Base-by-base conservation (phyloP, 768 basidiomycete genomes). In the Rhizopogon vulgaris region DNA sequence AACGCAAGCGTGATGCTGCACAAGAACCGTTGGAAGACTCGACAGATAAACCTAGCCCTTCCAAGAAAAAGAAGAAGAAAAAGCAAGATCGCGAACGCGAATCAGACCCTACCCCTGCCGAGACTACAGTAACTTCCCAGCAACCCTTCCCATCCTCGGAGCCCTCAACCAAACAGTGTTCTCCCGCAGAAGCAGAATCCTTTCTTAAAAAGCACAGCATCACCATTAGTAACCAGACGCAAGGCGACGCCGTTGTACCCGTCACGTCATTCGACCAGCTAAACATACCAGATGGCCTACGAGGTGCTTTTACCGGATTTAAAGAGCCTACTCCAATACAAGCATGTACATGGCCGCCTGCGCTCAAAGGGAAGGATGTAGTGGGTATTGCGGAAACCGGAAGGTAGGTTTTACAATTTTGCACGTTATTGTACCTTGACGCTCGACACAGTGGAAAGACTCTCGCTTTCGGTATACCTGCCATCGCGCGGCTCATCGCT, bases 371-470 rank as follows among this genome's bases (percentile, higher is more conserved):
- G 0, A 74, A 74, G n/a, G 90, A 98, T 65, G 90, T 95, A 0
- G 85, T 98, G 28, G 95, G 95, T 45, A 91, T 98, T 54, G 94
- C 95, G 6, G 94, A 98, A 74, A 98, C 95, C 2, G 95, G 95
- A 60, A 90, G 84, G 85, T 82, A 55, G 34, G 71, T 53, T 25
- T n/a, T 48, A 17, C 24, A 6, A 28, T 52, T 22, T 24, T 53
- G 18, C 46, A 37, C 27, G 48, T 38, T 36, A 34, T 46, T 46
- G 18, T 14, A 24, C 45, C 4, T 12, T 22, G 22, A 46, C 1
- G 14, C 45, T 34, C 14, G 59, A 56, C 18, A 42, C 57, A 91
- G 90, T 62, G 96, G 96, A 12, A 99, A 99, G 73, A 99, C 96
- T 0, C 78, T 97, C 14, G 90, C 93, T 1, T 99, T 99, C 63